Evolutionary conservation across 1,284 basidiomycete genomes (phyloP), one percentile per base, ranked within the genome.

Genomic region (Chalciporus sp.): DNA sequence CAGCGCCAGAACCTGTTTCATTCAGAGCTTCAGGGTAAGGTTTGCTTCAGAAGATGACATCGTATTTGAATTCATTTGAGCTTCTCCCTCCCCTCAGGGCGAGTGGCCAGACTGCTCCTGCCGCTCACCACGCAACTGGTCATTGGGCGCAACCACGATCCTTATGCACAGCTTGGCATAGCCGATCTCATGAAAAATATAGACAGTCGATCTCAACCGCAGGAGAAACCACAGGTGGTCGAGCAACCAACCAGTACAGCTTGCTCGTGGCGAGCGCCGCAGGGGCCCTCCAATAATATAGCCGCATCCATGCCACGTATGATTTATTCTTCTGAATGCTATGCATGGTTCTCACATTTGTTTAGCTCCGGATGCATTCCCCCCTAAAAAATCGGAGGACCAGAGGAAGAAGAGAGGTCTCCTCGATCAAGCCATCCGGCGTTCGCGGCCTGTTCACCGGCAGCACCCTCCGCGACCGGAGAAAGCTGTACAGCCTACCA

Each of bases 121-220:
- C 68, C 68, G 8, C 53, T 70, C 8, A 56, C 57, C 16, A 71
- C 70, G 6, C 64, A 58, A 29, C 41, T 69, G 31, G 63, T 68
- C 4, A 72, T 71, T 29, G 49, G 58, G 51, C 60, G 58, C 42
- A 59, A 61, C 29, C 56, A 48, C 10, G 67, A 72, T 63, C 70
- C 67, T 12, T 71, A 65, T 26, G 54, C 69, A 67, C 67, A 69
- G 60, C 70, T 69, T 63, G 67, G 67, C 69, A 72, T 72, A 67
- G 69, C 71, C 51, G 69, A 72, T 47, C 47, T 71, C 16, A 72
- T 72, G 58, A 65, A 59, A 19, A 53, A 59, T 43, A 16, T 58
- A 40, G 42, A 47, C 26, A 51, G 41, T 52, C 45, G 50, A 53
- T 58, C 68, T 40, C 57, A 52, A 43, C 63, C 63, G 19, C 61